Base-by-base conservation (phyloP, 2,329 filamentous ascomycete genomes). In the Paraphoma chrysanthemicola region DNA sequence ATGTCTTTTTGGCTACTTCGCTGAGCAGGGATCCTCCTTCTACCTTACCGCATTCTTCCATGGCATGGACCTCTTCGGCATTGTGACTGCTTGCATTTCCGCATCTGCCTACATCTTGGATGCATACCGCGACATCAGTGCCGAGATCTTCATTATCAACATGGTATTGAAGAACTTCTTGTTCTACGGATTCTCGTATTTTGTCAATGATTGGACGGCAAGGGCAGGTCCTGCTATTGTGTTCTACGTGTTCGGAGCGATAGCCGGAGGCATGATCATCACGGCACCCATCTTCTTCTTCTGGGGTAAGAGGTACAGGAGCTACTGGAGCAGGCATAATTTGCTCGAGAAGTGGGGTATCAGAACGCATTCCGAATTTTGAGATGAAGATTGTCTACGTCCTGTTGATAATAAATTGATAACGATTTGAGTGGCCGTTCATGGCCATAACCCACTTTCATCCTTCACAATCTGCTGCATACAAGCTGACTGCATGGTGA, bases 151-250 rank as follows among this genome's bases (percentile, higher is more conserved):
- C 66, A 79, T 81, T 54, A 72, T 73, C 6, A 75, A 71, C 44
- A 80, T 80, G 78, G 65, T 78, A 23, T 69, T 79, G 59, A 81
- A 80, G 70, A 80, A 81, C 58, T 70, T 80, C 33, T 54, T 80
- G n/a, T 77, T 79, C 51, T 80, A 78, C 46, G 77, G 75, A 1
- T 77, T 79, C 52, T 75, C 72, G 9, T 79, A 79, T 47, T 80
- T 80, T 51, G 73, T 79, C 16, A 80, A 80, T 55, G 70, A 79
- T 48, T 81, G 78, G 78, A 71, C 78, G 4, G 69, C 67, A 9
- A 63, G 48, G 6, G 64, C 62, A 11, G 78, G 78, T 0, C 76
- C 77, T 1, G 68, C 70, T 6, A 52, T 58, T 18, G 76, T 79
- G 4, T 79, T 80, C 43, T 77, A 77, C 52, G 66, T 73, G 1